Evolutionary conservation across 257 asterid genomes (phyloP), one percentile per base, ranked within the genome.

Genomic region (Gentiana straminea): DNA sequence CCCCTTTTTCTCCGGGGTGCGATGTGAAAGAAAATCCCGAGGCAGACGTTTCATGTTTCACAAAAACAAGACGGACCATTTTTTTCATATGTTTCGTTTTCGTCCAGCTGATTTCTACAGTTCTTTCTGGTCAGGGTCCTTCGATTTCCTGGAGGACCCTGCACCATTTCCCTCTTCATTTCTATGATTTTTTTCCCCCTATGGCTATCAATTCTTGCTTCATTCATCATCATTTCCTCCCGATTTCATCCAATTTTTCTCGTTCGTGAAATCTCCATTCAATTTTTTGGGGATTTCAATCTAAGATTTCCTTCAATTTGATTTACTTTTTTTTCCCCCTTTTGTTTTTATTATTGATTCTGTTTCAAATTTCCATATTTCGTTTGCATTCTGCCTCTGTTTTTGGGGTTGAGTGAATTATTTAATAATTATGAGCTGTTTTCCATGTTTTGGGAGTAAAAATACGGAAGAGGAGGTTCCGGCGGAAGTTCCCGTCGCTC

Each of bases 111-210:
- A 24, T 24, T 63, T 65, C 67, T 73, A 61, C 70, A 57, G 46
- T 62, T 65, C 64, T 58, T 77, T 58, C 55, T 70, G 73, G 55
- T 65, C 61, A 59, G 93, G 89, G 84, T 79, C 94, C 95, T 83
- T 77, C 94, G 66, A 59, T 71, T 65, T 64, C 46, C 83, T 71
- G 95, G 90, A 83, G 89, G 94, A 73, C 95, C 95, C 86, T 68
- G 45, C 55, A 54, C 63, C 61, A 33, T 32, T 32, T 8, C 13
- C 49, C 36, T 41, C 51, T 24, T 12, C 45, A 33, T 10, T 50
- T 9, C n/a, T 15, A 8, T 6, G 4, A 7, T 32, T 51, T 1
- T 15, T 57, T 4, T 39, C 44, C 8, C 8, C 8, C 9, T 10
- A 41, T 58, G 15, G 8, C 24, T 24, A 13, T 56, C 38, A 1